Percentiles rank a stretch among this genome's conserved stretches.
Evolutionary conservation across 2,329 filamentous ascomycete genomes (phyloP).

Genomic region (Pseudocercospora crystallina): DNA sequence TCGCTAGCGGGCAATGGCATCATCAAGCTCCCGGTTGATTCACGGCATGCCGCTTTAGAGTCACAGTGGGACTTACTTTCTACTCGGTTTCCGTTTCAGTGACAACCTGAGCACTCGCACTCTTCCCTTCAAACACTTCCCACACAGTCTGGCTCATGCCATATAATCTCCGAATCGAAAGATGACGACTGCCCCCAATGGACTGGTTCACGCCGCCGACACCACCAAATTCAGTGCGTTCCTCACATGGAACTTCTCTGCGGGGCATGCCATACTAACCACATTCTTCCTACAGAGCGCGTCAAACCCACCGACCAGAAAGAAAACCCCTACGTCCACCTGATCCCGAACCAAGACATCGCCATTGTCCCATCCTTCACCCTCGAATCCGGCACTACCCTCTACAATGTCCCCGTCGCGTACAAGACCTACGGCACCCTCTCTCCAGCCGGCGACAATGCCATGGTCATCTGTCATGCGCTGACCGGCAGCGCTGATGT

Average conservation of each 20-base stretch:
- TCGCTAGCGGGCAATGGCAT: too few species aligned
- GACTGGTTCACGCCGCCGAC: constrained; percentile 30
- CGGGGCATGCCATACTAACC: constrained; percentile 10
- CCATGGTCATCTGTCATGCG: constrained; percentile 74
- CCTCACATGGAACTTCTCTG: constrained; percentile 1
- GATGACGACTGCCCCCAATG: constrained; percentile 28
- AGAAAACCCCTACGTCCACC: constrained; percentile 83
- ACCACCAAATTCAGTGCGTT: constrained; percentile 22
- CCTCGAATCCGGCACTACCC: constrained; percentile 83
- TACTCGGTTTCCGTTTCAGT: too few species aligned
- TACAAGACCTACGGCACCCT: constrained; percentile 64
- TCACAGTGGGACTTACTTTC: too few species aligned
- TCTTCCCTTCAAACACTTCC: too few species aligned
- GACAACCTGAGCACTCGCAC: too few species aligned
- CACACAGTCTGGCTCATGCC: too few species aligned
- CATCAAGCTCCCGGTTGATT: too few species aligned
- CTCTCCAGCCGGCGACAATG: constrained; percentile 59
- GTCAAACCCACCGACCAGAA: constrained; percentile 56
- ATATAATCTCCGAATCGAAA: constrained; percentile 2
- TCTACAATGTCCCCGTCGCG: constrained; percentile 70
- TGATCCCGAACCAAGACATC: constrained; percentile 87
- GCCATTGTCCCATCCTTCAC: constrained; percentile 85
- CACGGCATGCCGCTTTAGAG: too few species aligned
- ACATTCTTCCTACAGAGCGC: constrained; percentile 24
- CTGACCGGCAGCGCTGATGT: constrained; percentile 84